A percentile compares a stretch with the other conserved stretches of the same genome.
These are phyloP conservation scores for Citrullus colocynthis DNA, from an alignment of 306 rosid genomes.

Conservation along the genomic window DNA sequence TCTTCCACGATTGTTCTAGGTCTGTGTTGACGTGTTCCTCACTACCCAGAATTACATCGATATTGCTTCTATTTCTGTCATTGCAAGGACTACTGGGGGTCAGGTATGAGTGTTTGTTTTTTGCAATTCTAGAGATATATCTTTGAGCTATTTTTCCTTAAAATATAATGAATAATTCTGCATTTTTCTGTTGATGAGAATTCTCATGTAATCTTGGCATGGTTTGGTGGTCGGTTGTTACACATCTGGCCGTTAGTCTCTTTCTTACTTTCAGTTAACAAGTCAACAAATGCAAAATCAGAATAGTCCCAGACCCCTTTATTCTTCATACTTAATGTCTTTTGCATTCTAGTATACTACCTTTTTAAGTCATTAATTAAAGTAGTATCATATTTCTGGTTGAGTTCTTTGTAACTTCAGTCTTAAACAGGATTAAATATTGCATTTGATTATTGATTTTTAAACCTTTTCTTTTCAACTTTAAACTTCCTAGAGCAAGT, in stretches of 20 bases:
- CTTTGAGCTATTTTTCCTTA: neutral
- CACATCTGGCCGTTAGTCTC: slow-evolving; percentile 1
- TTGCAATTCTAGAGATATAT: neutral
- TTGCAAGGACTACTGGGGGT: slow-evolving; percentile 92
- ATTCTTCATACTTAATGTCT: neutral
- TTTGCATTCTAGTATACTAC: neutral
- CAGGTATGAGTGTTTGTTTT: slow-evolving; percentile 42
- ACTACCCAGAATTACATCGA: slow-evolving; percentile 80
- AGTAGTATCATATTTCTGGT: neutral
- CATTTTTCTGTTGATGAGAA: neutral
- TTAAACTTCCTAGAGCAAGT: neutral
- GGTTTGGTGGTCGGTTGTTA: neutral
- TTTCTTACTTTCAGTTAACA: neutral
- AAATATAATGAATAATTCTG: neutral
- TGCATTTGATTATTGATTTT: neutral
- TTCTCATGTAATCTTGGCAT: neutral
- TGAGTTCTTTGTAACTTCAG: neutral
- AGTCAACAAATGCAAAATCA: neutral
- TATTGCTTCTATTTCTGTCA: slow-evolving; percentile 79
- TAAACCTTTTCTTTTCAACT: neutral
- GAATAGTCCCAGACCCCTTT: neutral
- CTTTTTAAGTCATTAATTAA: neutral
- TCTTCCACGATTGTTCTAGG: slow-evolving; percentile 38
- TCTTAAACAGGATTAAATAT: neutral
- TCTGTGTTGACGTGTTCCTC: slow-evolving; percentile 80